phyloP scores from a whole-genome alignment of 1,284 basidiomycete genomes.

The Apiotrichum sp. region DNA sequence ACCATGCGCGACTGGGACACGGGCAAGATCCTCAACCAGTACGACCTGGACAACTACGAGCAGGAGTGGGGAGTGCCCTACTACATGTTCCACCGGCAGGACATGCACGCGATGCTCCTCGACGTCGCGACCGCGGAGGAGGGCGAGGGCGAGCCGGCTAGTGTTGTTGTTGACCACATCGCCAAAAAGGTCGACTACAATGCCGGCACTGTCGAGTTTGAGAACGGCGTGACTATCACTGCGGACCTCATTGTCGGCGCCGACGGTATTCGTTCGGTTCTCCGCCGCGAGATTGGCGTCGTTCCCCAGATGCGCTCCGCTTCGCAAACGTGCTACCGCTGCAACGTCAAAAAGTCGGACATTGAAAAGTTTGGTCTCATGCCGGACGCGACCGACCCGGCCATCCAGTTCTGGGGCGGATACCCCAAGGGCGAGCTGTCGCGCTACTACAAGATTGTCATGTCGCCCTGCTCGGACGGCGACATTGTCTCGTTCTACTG shows the following conservation, averaged over 20 bases:
- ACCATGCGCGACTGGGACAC: slow-evolving; percentile 38
- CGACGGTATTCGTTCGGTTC: slow-evolving; percentile 41
- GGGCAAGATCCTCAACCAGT: slow-evolving; percentile 33
- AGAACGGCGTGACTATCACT: slow-evolving; percentile 32
- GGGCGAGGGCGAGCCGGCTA: slow-evolving; percentile 31
- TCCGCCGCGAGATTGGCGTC: slow-evolving; percentile 31
- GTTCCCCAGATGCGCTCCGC: slow-evolving; percentile 38
- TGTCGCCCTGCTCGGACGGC: slow-evolving; percentile 40
- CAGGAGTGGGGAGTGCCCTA: slow-evolving; percentile 36
- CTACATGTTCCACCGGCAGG: slow-evolving; percentile 42
- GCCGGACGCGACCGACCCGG: slow-evolving; percentile 37
- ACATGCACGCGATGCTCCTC: slow-evolving; percentile 43
- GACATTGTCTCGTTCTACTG: slow-evolving; percentile 46
- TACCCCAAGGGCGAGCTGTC: slow-evolving; percentile 28
- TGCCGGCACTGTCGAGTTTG: slow-evolving; percentile 34
- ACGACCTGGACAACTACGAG: slow-evolving; percentile 33
- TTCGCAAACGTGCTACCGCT: slow-evolving; percentile 46
- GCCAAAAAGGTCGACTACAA: slow-evolving; percentile 36
- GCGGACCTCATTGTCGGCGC: slow-evolving; percentile 45
- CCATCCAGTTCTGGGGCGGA: slow-evolving; percentile 48
- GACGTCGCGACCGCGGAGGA: slow-evolving; percentile 29
- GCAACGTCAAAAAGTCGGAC: slow-evolving; percentile 39
- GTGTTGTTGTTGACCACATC: slow-evolving; percentile 38
- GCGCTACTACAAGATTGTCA: slow-evolving; percentile 46
- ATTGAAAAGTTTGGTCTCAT: slow-evolving; percentile 41